Percentiles rank a stretch among this genome's conserved stretches.
phyloP scores from a whole-genome alignment of 1,284 basidiomycete genomes.

The Cryptococcus depauperatus region DNA sequence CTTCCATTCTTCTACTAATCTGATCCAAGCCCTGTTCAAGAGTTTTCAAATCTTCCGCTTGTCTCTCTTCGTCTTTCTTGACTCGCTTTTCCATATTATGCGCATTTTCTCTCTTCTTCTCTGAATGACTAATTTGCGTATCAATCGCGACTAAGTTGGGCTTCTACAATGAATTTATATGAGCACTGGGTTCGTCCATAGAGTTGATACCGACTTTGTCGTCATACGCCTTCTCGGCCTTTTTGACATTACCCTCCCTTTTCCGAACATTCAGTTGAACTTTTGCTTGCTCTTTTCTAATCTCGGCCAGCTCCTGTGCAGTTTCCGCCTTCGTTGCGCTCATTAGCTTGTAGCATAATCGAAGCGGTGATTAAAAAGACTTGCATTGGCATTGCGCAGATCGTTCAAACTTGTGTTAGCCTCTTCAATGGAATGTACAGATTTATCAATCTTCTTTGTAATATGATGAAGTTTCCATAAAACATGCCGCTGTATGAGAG shows the following conservation, averaged over 20 bases:
- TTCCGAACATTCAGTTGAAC: conserved; percentile 64
- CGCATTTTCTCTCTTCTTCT: conserved; percentile 67
- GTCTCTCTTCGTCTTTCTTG: conserved; percentile 58
- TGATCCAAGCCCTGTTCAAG: conserved; percentile 59
- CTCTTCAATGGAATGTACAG: conserved; percentile 60
- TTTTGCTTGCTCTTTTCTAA: conserved; percentile 70
- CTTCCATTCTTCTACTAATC: conserved; percentile 63
- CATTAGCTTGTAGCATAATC: neutral
- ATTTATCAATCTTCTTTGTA: conserved; percentile 65
- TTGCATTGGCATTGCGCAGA: conserved; percentile 58
- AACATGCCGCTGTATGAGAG: conserved; percentile 68
- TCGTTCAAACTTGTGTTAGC: conserved; percentile 63
- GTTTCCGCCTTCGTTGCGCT: neutral
- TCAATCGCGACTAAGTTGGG: conserved; percentile 73
- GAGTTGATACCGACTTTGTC: conserved; percentile 53
- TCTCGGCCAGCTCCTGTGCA: conserved; percentile 21
- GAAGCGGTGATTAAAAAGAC: conserved; percentile 6
- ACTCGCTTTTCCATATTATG: conserved; percentile 59
- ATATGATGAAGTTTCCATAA: conserved; percentile 90
- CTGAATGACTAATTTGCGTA: conserved; percentile 77
- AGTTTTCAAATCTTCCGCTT: conserved; percentile 55
- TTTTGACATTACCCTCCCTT: conserved; percentile 68
- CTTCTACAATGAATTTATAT: conserved; percentile 48
- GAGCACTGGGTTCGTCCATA: neutral
- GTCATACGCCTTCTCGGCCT: conserved; percentile 73